Conservation (phyloP, 2,329 filamentous ascomycete genomes). For the Pyricularia grisea region DNA sequence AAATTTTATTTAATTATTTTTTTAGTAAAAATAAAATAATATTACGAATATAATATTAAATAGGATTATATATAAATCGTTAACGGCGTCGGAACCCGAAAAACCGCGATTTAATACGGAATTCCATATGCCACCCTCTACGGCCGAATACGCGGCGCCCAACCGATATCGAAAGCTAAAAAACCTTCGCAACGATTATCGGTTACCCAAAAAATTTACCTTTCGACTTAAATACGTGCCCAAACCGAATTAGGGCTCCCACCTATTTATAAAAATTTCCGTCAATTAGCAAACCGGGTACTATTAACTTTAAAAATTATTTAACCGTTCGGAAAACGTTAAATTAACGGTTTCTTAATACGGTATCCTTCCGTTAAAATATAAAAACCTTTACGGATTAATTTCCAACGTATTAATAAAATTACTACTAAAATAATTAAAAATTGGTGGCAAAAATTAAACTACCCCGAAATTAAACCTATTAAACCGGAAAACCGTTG, state of each 20-base stretch:
- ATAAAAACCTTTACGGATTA: background rate
- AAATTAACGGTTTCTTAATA: background rate
- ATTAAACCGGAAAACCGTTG: background rate
- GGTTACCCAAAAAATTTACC: no score
- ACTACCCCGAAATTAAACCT: background rate
- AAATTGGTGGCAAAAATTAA: background rate
- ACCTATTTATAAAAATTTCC: slow-evolving; percentile 4
- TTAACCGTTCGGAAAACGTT: no score
- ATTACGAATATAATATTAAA: no score
- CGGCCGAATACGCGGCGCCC: no score
- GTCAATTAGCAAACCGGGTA: slow-evolving; percentile 4
- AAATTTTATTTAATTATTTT: no score
- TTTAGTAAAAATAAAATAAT: no score
- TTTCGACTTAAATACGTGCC: slow-evolving; percentile 1
- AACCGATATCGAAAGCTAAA: no score
- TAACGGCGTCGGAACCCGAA: no score
- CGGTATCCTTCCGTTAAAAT: background rate
- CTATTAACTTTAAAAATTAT: background rate
- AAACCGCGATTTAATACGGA: no score
- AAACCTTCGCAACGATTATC: no score
- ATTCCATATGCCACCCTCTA: no score
- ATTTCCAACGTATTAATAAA: background rate
- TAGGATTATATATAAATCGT: no score
- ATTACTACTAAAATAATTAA: background rate
- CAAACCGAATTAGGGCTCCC: slow-evolving; percentile 6